Base-by-base conservation (phyloP, 306 rosid genomes). In the Biancaea sappan region DNA sequence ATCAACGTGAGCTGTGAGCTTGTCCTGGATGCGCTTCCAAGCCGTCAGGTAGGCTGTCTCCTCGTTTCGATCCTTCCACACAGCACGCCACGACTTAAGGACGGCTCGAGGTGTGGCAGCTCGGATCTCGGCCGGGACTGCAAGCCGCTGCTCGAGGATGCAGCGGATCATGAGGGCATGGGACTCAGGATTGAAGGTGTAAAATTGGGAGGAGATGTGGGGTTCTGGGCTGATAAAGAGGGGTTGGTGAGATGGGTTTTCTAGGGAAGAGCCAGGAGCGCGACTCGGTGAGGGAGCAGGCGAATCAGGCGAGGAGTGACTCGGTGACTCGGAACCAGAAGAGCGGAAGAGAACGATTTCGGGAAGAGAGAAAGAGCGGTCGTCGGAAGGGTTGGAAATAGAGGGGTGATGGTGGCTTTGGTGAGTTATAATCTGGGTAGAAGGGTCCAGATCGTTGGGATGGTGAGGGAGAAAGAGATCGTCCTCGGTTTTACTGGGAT, bases 61-160 rank as follows among this genome's bases (percentile, higher is more conserved):
- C 80, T 92, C 98, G 80, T 95, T 95, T 5, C 99, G 91, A 78
- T 95, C 99, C 82, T 95, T 95, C 99, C 99, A 95, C 31, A 95
- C 99, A 61, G 87, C 88, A 18, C 98, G 96, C 99, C 99, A 95
- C 0, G 99, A 95, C 66, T 89, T 81, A 69, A 95, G 96, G 16
- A 95, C 97, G 48, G 86, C 25, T 12, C 88, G 80, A 0, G 99
- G 90, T 0, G 98, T 92, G 51, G 98, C 99, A 71, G 66, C 82
- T 47, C 92, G 96, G 92, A 95, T 95, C 88, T 95, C 99, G 11
- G 77, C 28, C 14, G 99, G 88, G 8, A 87, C 63, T 29, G 98
- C 97, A 25, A 92, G 93, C 47, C 97, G 96, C 38, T 54, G 79
- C 71, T 88, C 89, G 72, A 90, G 79, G 72, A 95, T 88, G 84